These are phyloP conservation scores for Pythium grandisporangium DNA, from an alignment of 352 stramenopile genomes.

Conservation along the genomic window DNA sequence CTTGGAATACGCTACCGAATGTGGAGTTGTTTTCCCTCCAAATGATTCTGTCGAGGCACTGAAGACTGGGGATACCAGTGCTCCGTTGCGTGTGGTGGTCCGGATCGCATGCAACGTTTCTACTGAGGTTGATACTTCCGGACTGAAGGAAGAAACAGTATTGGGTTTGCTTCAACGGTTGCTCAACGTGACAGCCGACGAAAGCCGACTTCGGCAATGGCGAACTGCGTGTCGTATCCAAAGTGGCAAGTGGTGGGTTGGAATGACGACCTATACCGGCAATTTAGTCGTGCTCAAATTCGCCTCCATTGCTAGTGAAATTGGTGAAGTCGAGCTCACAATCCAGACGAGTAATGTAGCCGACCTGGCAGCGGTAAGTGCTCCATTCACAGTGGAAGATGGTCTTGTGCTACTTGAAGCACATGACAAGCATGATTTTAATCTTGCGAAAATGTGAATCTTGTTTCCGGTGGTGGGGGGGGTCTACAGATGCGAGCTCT, in stretches of 20 bases:
- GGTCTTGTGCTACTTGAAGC: neutral
- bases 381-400: too few species aligned
- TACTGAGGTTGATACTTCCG: too few species aligned
- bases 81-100: neutral
- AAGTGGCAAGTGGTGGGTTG: constrained; percentile 39
- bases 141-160: constrained; percentile 3
- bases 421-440: neutral
- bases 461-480: too few species aligned
- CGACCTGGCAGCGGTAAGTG: constrained; percentile 49
- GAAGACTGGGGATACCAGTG: too few species aligned
- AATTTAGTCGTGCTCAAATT: constrained; percentile 42
- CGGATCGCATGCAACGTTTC: too few species aligned
- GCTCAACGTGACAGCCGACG: constrained; percentile 2
- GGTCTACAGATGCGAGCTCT: constrained; percentile 62
- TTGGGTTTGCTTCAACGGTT: constrained; percentile 2
- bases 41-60: too few species aligned
- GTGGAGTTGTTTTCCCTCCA: too few species aligned
- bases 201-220: too few species aligned
- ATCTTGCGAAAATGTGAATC: neutral
- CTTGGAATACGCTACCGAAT: too few species aligned
- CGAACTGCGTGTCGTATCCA: constrained; percentile 23
- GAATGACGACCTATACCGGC: constrained; percentile 25
- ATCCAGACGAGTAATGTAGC: constrained; percentile 41
- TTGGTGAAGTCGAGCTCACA: constrained; percentile 21
- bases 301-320: neutral